Base-by-base conservation (phyloP, 2,329 filamentous ascomycete genomes). In the Talaromyces islandicus region DNA sequence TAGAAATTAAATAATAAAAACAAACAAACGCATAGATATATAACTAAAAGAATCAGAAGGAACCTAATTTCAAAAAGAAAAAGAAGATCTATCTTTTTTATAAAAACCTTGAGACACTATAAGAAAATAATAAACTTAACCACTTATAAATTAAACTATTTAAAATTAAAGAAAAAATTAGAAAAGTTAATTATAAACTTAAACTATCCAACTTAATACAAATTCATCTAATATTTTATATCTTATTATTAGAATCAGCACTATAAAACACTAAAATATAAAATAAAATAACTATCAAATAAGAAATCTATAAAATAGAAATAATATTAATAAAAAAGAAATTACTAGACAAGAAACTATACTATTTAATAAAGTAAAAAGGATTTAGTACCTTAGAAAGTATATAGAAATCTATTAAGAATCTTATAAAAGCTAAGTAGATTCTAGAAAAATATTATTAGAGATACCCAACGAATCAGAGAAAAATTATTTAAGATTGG, bases 161-260 rank as follows among this genome's bases (percentile, higher is more conserved):
- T 19, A 30, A 53, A 53, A 53, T 53, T 53, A 10, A 51, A 38
- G 21, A 57, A 57, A 57, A 57, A 57, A 38, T 57, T 38, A 57
- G 10, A 7, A 21, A 57, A 51, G 30, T 57, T 24, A 57, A 57
- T 38, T 57, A 51, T 38, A 57, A 38, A 51, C 14, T 57, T 1
- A 57, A 57, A 38, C 10, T 57, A 57, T 10, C 12, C 9, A 21
- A 17, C 7, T 17, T n/a, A n/a, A 57, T 57, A 17, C 17, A n/a
- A 11, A 50, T 57, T 14, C 17, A 57, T 21, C 10, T 9, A 32
- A 12, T 57, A 27, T 57, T 50, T 17, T 32, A 57, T 57, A 50
- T 57, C 4, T 57, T 50, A 50, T 35, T 50, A 56, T 25, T 56
- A 10, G 54, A 56, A 56, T 25, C 6, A 41, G 19, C 11, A 55